Evolutionary conservation across 2,329 filamentous ascomycete genomes (phyloP), one percentile per base, ranked within the genome.

Genomic region (Fonsecaea nubica): DNA sequence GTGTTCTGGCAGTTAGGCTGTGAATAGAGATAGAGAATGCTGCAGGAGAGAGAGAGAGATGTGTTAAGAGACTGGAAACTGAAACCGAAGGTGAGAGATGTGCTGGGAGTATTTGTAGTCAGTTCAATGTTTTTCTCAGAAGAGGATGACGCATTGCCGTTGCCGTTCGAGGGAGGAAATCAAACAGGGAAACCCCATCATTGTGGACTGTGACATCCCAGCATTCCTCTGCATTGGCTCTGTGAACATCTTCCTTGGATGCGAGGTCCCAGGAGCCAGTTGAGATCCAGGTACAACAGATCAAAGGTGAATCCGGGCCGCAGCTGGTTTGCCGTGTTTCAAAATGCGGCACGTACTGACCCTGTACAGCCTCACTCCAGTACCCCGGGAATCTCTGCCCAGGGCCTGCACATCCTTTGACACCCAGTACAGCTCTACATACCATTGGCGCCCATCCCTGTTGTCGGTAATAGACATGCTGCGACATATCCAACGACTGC

Each of bases 251-350:
- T 45, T 45, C n/a, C 5, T 45, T 9, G 38, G 13, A 40, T 12
- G 4, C 15, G n/a, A 45, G 40, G 4, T 15, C 6, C 35, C 35
- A 38, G 35, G 9, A 38, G 35, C 35, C 35, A 13, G 18, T 45
- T 45, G 18, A 13, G 45, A 25, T 50, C 30, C 45, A 50, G 18
- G 45, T 25, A 32, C 45, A 4, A 30, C 4, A 50, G 45, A 10
- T 30, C 9, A 30, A 18, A 18, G 15, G 4, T 18, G 40, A 13
- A n/a, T 5, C 15, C 38, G 12, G 38, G 38, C 12, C 15, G 38
- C 38, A 21, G 40, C 15, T 50, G 45, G 45, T 50, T 30, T 50
- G 45, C 45, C 45, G 21, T 30, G 45, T 50, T 50, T 50, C 45
- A 50, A 50, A 21, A 50, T 18, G 45, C 18, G 25, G 25, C 21